phyloP scores from a whole-genome alignment of 108 stramenopile genomes.

The Skeletonema potamos region DNA sequence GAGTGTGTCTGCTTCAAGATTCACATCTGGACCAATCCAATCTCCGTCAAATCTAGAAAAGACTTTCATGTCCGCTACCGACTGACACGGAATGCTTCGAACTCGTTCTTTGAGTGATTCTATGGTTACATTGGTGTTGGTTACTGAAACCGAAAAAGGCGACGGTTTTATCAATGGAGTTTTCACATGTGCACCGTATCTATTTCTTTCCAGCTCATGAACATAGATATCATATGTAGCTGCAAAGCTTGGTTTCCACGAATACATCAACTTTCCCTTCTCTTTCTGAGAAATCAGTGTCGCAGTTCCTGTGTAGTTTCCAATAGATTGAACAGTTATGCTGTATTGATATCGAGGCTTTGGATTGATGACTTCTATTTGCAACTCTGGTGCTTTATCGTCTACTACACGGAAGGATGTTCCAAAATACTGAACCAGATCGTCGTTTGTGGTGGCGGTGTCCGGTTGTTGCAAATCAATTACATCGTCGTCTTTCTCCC shows the following conservation, averaged over 20 bases:
- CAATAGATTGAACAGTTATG: slow-evolving; percentile 8
- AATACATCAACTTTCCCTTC: slow-evolving; percentile 9
- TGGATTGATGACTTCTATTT: slow-evolving; percentile 14
- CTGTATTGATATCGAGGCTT: slow-evolving; percentile 13
- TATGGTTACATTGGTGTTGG: not conserved
- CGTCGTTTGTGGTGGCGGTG: not conserved
- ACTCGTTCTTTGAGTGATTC: slow-evolving; percentile 15
- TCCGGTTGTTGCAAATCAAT: not conserved
- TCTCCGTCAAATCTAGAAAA: slow-evolving; percentile 32
- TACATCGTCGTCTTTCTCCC: not conserved
- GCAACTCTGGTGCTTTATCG: not conserved
- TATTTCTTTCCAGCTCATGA: slow-evolving; percentile 12
- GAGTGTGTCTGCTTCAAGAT: slow-evolving; percentile 1
- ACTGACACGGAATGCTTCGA: slow-evolving; percentile 7
- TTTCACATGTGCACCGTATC: not conserved
- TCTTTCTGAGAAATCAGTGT: slow-evolving; percentile 13
- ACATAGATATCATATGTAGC: slow-evolving; percentile 23
- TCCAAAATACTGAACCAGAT: not conserved
- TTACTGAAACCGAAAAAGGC: not conserved
- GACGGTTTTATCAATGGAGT: slow-evolving; percentile 1
- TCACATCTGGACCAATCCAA: slow-evolving; percentile 34
- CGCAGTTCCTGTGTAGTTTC: slow-evolving; percentile 32
- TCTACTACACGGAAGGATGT: not conserved
- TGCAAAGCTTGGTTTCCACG: slow-evolving; percentile 25
- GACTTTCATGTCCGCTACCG: not conserved